Evolutionary conservation across 2,329 filamentous ascomycete species (phyloP).

Genomic region (Fusarium sp.): DNA sequence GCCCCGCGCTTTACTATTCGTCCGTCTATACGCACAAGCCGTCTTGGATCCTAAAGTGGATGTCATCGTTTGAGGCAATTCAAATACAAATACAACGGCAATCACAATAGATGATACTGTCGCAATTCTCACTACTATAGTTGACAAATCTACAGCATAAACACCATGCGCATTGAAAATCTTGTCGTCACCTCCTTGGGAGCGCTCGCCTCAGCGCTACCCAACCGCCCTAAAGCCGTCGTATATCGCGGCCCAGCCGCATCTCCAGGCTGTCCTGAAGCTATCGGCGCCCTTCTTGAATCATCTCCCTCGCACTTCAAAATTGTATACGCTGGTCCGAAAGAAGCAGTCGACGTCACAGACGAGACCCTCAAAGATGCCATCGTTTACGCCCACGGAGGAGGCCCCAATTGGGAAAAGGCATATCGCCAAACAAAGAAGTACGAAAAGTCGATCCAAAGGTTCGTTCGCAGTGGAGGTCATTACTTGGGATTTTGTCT

Average conservation of each 20-base stretch:
- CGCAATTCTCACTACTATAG: no score
- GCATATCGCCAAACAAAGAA: slow-evolving; percentile 10
- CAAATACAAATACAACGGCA: background rate
- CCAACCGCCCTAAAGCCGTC: slow-evolving; percentile 6
- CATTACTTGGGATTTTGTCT: slow-evolving; percentile 12
- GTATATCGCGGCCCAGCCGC: slow-evolving; percentile 18
- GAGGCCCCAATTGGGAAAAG: background rate
- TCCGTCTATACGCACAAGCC: background rate
- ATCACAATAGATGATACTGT: no score
- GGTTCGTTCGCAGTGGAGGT: background rate
- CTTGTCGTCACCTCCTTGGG: background rate
- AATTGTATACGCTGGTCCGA: slow-evolving; percentile 4
- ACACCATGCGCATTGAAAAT: background rate
- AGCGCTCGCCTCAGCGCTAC: background rate
- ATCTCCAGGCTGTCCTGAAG: slow-evolving; percentile 10
- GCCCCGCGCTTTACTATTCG: background rate
- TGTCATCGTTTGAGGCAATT: background rate
- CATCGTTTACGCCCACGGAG: background rate
- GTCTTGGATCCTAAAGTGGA: background rate
- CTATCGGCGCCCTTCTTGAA: background rate
- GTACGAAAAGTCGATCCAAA: background rate
- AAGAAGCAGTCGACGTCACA: background rate
- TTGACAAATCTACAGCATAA: background rate
- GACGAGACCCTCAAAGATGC: slow-evolving; percentile 11
- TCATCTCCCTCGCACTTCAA: slow-evolving; percentile 2